Conservation (phyloP, 257 asterid species). For the Solanum peruvianum region DNA sequence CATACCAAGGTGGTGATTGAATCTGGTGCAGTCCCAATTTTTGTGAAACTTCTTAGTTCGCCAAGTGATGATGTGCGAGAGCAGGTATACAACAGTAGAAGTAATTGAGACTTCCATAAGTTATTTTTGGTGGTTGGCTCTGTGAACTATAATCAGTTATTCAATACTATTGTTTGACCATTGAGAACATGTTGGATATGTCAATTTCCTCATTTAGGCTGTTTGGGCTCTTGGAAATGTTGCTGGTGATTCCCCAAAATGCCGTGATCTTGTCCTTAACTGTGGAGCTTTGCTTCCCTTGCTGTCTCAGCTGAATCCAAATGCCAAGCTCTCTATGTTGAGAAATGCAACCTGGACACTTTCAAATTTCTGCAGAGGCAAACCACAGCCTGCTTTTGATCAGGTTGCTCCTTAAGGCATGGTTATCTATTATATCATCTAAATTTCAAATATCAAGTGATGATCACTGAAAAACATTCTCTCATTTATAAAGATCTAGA, state of each 20-base stretch:
- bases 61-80: constrained; percentile 7
- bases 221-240: constrained; percentile 97
- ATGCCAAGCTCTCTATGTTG: constrained; percentile 75
- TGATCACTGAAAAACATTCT: background rate
- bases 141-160: background rate
- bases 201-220: constrained; percentile 35
- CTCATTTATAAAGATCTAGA: background rate
- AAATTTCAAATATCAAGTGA: background rate
- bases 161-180: background rate
- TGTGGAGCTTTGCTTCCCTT: constrained; percentile 66
- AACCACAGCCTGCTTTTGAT: constrained; percentile 85
- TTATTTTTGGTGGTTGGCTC: background rate
- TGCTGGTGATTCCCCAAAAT: constrained; percentile 89
- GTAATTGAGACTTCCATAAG: background rate
- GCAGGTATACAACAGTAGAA: constrained; percentile 1
- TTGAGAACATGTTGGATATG: background rate
- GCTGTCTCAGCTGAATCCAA: constrained; percentile 68
- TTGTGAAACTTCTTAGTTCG: constrained; percentile 15
- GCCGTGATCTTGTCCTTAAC: constrained; percentile 30
- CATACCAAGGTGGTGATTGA: constrained; percentile 8
- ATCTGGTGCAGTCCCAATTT: constrained; percentile 9
- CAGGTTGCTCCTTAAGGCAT: constrained; percentile 38
- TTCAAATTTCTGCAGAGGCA: constrained; percentile 13
- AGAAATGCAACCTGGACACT: constrained; percentile 31
- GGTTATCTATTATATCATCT: background rate